Conservation (phyloP, 768 basidiomycete species). For the Thelephora ganbajun region DNA sequence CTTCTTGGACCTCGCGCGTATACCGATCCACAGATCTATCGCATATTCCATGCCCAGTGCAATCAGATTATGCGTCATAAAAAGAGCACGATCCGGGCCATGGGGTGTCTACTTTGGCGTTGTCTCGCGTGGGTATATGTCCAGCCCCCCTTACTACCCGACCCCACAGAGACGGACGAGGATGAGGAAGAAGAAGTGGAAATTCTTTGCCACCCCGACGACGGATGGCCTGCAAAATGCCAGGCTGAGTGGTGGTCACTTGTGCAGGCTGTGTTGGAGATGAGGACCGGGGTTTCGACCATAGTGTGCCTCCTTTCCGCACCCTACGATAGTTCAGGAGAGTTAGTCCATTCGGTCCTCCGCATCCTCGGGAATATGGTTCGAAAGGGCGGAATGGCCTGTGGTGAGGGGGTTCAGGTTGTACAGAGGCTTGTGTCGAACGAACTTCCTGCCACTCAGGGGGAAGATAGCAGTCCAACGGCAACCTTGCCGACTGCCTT, state of each 20-base stretch:
- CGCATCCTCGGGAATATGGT: constrained; percentile 43
- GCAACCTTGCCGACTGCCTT: constrained; percentile 37
- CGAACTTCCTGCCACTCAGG: not conserved
- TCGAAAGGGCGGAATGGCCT: constrained; percentile 33
- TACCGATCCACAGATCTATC: constrained; percentile 27
- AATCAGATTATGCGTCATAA: constrained; percentile 43
- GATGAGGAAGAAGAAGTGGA: constrained; percentile 13
- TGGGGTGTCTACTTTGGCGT: constrained; percentile 55
- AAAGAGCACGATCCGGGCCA: constrained; percentile 47
- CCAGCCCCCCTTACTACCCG: constrained; percentile 28
- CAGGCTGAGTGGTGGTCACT: constrained; percentile 30
- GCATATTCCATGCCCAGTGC: constrained; percentile 35
- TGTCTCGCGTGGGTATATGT: constrained; percentile 51
- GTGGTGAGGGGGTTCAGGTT: constrained; percentile 41
- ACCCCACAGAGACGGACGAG: constrained; percentile 9
- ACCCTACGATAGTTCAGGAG: constrained; percentile 15
- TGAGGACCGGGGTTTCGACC: constrained; percentile 42
- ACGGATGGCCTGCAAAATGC: constrained; percentile 8
- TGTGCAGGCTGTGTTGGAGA: constrained; percentile 37
- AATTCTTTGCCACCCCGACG: constrained; percentile 11
- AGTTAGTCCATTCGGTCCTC: constrained; percentile 29
- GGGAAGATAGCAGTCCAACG: constrained; percentile 28
- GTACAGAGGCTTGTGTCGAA: constrained; percentile 25
- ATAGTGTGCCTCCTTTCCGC: constrained; percentile 38
- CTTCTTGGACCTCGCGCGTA: constrained; percentile 46